Evolutionary conservation across 805 yeast species (phyloP), one percentile per base, ranked within the genome.

Genomic region (Starmerella ratchasimensis): DNA sequence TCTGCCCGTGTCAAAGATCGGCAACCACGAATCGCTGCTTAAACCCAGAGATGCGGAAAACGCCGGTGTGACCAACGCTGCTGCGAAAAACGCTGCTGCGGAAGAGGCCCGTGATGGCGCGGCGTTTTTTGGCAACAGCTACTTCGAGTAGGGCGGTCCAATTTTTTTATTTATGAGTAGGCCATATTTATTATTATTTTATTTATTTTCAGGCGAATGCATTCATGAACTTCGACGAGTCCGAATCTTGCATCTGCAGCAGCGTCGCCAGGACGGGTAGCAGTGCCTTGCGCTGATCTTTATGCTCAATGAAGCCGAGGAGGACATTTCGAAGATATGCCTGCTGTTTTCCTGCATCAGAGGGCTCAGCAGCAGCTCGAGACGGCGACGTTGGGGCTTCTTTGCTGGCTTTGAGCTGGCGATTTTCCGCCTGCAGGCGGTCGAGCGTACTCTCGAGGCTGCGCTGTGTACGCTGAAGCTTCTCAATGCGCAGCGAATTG

Each of bases 291-390:
- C 97, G 67, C 58, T 86, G 96, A n/a, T 88, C 98, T 52, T 71
- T 80, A 54, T 81, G 94, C 52, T 86, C 95, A 38, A 90, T 59
- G 55, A 80, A 90, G 2, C 96, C 96, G 2, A 88, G 61, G n/a
- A 88, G 58, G 2, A 88, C 95, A 54, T 90, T 90, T 56, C 80
- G 81, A 36, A 84, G 67, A 54, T 88, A 88, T 10, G 93, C 81
- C 16, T 77, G 65, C 49, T 73, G 78, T 33, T 64, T 67, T 14
- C 54, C 54, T 19, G 25, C 36, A 23, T 38, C 37, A 15, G 20
- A 39, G 14, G 18, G 41, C 24, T 15, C 29, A 7, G 15, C 32
- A 17, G 20, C 31, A n/a, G 30, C 24, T 10, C 42, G 31, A 4
- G 37, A 17, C 15, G 31, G 30, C 22, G 17, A 10, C 1, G 41